Conservation (phyloP, 192 early-diverging fungal genomes). For the Lunasporangiospora selenospora region DNA sequence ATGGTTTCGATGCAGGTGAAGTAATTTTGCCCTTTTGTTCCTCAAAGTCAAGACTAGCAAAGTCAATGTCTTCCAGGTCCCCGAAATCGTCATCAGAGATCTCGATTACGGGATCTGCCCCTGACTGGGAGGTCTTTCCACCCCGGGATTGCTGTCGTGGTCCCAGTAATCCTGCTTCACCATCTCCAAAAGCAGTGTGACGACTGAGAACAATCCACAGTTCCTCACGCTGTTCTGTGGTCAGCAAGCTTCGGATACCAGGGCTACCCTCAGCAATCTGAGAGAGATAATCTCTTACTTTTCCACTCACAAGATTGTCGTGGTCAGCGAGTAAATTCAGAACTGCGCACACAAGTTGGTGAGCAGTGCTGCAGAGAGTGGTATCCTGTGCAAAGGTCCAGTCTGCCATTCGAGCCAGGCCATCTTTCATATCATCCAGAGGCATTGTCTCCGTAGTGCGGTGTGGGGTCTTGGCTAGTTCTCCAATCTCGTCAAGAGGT, state of each 20-base stretch:
- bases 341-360: conserved; percentile 26
- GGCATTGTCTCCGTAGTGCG: conserved; percentile 40
- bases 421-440: conserved; percentile 22
- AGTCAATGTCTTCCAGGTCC: conserved; percentile 44
- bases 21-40: background rate
- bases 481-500: too few relatives aligned
- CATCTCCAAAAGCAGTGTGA: conserved; percentile 13
- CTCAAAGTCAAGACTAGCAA: conserved; percentile 46
- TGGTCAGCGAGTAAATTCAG: conserved; percentile 32
- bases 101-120: conserved; percentile 8
- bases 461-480: too few relatives aligned
- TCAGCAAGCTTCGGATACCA: conserved; percentile 21
- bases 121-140: background rate
- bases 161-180: background rate
- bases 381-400: conserved; percentile 41
- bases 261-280: conserved; percentile 17
- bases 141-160: background rate
- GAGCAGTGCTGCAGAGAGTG: conserved; percentile 23
- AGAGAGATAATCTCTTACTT: conserved; percentile 6
- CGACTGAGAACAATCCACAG: conserved; percentile 30
- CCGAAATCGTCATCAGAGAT: conserved; percentile 53
- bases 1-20: background rate
- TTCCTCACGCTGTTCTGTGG: conserved; percentile 13
- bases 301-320: conserved; percentile 8
- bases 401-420: conserved; percentile 13